phyloP scores from a whole-genome alignment of 164 flowering plant genomes.

The Malania oleifera region DNA sequence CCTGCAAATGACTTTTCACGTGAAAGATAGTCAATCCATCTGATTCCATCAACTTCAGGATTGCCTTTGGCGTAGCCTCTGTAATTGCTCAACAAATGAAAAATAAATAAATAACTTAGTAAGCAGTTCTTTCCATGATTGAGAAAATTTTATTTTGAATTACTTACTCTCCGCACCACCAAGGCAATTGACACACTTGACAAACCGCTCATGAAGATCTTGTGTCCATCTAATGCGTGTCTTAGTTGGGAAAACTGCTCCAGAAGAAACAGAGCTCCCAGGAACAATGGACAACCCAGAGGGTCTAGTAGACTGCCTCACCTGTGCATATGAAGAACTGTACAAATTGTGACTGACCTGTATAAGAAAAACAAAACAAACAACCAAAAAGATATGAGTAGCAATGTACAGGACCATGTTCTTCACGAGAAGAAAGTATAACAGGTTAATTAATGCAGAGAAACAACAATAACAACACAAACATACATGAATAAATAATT shows the following conservation, averaged over 20 bases:
- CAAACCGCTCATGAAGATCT: conserved; percentile 83
- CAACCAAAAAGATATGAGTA: too few relatives aligned
- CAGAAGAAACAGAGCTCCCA: conserved; percentile 27
- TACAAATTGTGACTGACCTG: conserved; percentile 19
- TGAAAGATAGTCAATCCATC: conserved; percentile 87
- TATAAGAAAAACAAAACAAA: neutral
- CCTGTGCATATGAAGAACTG: conserved; percentile 17
- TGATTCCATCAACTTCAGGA: conserved; percentile 75
- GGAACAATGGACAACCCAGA: conserved; percentile 17
- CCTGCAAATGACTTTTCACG: conserved; percentile 97
- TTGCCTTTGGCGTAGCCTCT: conserved; percentile 97
- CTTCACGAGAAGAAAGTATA: neutral
- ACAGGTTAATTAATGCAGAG: neutral
- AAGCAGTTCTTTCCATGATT: neutral
- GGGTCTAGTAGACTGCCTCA: conserved; percentile 20
- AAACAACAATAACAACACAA: neutral
- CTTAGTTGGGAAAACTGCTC: conserved; percentile 36
- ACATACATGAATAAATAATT: too few relatives aligned
- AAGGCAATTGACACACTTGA: conserved; percentile 74
- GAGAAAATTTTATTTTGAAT: neutral
- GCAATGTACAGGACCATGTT: neutral
- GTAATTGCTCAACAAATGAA: conserved; percentile 11
- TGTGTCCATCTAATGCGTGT: conserved; percentile 88
- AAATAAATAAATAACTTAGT: neutral
- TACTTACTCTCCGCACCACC: conserved; percentile 95